Percentiles rank a stretch among this genome's conserved stretches.
Evolutionary conservation across 345 rosid species (phyloP).

Genomic region (Murraya koenigii): DNA sequence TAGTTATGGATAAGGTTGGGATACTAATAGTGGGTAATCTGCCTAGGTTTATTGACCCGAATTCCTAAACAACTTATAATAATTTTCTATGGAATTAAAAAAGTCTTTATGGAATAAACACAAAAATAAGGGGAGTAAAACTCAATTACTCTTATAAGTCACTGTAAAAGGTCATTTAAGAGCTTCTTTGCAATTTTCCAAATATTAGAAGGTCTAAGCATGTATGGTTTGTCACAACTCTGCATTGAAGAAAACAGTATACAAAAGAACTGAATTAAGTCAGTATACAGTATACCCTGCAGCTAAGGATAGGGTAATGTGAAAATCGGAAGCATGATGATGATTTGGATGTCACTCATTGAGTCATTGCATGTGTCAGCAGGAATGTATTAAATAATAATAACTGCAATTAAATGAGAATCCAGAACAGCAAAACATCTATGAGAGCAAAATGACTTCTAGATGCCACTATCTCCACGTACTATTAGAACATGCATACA

Average conservation of each 20-base stretch:
- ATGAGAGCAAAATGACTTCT: neutral
- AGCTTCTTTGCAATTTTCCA: neutral
- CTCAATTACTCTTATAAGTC: neutral
- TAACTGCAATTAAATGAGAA: neutral
- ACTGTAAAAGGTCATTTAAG: neutral
- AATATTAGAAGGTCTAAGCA: neutral
- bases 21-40: neutral
- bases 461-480: neutral
- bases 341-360: neutral
- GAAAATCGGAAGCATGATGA: neutral
- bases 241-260: neutral
- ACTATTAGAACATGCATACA: neutral
- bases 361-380: neutral
- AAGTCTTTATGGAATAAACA: neutral
- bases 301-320: neutral
- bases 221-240: neutral
- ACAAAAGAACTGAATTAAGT: neutral
- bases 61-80: neutral
- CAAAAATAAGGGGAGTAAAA: neutral
- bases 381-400: neutral
- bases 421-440: neutral
- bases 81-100: neutral
- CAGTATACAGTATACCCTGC: no score
- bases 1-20: neutral
- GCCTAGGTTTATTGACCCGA: neutral